Conservation (phyloP, 106 monocot species). For the Dioscorea alata region DNA sequence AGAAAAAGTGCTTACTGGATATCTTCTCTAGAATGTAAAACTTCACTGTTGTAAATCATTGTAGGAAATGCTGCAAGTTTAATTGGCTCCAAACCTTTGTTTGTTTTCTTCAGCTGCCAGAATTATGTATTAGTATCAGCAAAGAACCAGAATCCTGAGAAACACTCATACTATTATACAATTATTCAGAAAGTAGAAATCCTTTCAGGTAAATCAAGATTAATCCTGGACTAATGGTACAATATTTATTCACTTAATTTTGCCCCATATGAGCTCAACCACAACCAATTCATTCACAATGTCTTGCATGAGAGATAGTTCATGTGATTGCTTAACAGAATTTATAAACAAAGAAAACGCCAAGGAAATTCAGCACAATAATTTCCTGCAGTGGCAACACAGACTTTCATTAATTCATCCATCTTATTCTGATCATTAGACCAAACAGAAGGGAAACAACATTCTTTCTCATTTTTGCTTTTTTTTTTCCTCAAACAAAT, state of each 20-base stretch:
- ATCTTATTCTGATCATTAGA: neutral
- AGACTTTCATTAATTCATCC: neutral
- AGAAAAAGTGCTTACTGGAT: neutral
- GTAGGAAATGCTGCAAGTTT: neutral
- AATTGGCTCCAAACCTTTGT: neutral
- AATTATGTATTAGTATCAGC: neutral
- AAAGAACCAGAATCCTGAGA: neutral
- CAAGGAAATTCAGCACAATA: too few relatives aligned
- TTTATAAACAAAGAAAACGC: neutral
- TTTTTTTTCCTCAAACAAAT: neutral
- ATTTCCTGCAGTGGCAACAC: too few relatives aligned
- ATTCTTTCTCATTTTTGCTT: neutral
- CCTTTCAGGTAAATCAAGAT: neutral
- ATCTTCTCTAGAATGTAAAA: neutral
- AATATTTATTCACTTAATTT: neutral
- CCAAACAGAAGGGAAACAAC: neutral
- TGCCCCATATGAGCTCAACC: neutral
- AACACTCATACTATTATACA: too few relatives aligned
- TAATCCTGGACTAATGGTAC: neutral
- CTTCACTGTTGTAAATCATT: neutral
- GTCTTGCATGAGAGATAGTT: neutral
- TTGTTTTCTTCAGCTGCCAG: neutral
- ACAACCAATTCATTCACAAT: neutral
- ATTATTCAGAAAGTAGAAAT: too few relatives aligned
- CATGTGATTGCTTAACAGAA: neutral